Evolutionary conservation across 441 rosid species (phyloP).

Genomic region (Populus hybrid): DNA sequence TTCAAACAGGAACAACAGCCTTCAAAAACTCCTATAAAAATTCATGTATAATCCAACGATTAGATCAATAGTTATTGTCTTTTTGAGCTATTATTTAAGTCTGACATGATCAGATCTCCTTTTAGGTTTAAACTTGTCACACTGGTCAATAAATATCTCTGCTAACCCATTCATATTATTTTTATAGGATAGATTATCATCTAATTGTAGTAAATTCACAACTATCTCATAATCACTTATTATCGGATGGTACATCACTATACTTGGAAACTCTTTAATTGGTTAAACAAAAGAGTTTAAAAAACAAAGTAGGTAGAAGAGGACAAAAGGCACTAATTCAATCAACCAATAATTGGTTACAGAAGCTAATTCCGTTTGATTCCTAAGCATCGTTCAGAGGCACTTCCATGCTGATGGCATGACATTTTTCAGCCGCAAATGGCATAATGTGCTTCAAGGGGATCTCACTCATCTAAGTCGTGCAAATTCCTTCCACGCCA

Average conservation of each 20-base stretch:
- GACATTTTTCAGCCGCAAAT: constrained; percentile 5
- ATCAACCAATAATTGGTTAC: constrained; percentile 24
- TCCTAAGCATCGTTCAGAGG: neutral
- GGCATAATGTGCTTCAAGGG: neutral
- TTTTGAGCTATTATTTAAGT: too few relatives aligned
- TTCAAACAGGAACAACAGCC: rapidly evolving
- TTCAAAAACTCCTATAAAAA: too few relatives aligned
- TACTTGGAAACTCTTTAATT: too few relatives aligned
- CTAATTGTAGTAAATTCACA: too few relatives aligned
- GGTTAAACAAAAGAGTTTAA: neutral
- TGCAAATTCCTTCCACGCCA: neutral
- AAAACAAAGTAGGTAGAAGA: neutral
- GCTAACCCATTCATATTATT: too few relatives aligned
- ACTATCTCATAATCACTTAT: too few relatives aligned
- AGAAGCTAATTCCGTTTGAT: neutral
- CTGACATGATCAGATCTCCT: rapidly evolving
- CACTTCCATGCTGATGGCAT: neutral
- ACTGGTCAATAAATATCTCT: too few relatives aligned
- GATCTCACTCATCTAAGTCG: neutral
- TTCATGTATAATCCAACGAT: too few relatives aligned
- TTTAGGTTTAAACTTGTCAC: too few relatives aligned
- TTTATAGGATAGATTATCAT: too few relatives aligned
- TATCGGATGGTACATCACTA: too few relatives aligned
- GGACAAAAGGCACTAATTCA: neutral
- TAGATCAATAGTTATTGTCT: too few relatives aligned